Conservation (phyloP, 352 stramenopile genomes). For the Phytophthora boehmeriae region DNA sequence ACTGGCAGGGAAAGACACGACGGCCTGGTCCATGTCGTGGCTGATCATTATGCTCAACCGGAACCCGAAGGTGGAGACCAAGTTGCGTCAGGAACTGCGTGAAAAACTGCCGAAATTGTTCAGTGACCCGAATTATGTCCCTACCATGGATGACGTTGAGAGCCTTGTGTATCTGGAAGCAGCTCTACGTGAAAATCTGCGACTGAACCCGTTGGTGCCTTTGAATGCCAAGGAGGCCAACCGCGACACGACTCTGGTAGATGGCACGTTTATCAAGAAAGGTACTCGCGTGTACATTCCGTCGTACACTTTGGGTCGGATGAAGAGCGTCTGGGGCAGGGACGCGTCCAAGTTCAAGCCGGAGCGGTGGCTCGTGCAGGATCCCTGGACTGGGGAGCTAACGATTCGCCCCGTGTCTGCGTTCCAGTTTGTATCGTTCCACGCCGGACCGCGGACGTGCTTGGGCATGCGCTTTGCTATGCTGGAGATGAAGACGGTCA, state of each 20-base stretch:
- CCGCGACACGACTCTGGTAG: conserved; percentile 51
- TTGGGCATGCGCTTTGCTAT: conserved; percentile 56
- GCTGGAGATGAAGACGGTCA: conserved; percentile 68
- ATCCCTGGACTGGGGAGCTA: conserved; percentile 33
- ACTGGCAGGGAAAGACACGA: conserved; percentile 73
- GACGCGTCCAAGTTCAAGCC: conserved; percentile 52
- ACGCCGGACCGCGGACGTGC: conserved; percentile 55
- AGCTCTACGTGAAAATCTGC: conserved; percentile 61
- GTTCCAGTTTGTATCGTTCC: conserved; percentile 63
- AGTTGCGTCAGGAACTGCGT: conserved; percentile 30
- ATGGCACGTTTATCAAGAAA: conserved; percentile 57
- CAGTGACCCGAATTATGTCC: conserved; percentile 23
- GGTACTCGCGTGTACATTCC: conserved; percentile 41
- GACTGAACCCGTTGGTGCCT: conserved; percentile 53
- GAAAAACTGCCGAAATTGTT: conserved; percentile 30
- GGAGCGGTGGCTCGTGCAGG: conserved; percentile 55
- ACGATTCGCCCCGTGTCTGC: conserved; percentile 30
- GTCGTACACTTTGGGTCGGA: conserved; percentile 46
- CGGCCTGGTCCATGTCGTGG: conserved; percentile 63
- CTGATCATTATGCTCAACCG: conserved; percentile 33
- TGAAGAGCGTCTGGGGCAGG: conserved; percentile 50
- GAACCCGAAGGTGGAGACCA: conserved; percentile 29
- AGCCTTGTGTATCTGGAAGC: conserved; percentile 63
- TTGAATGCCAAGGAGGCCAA: conserved; percentile 49
- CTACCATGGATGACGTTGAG: conserved; percentile 54